Evolutionary conservation across 2,329 filamentous ascomycete species (phyloP).

Genomic region (Pestalotiopsis sp.): DNA sequence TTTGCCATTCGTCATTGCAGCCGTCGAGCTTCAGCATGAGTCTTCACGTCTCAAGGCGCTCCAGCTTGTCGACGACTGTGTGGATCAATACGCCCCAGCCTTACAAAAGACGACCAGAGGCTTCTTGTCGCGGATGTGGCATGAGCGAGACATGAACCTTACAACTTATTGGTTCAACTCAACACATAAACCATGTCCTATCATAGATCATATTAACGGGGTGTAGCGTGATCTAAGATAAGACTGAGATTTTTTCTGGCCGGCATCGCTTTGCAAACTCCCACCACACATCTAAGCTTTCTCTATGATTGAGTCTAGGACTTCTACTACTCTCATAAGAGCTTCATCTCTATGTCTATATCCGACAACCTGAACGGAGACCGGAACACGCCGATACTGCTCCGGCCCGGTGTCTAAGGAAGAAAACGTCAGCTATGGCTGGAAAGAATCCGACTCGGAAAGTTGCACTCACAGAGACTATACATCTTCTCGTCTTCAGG

Average conservation of each 20-base stretch:
- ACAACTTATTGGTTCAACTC: slow-evolving; percentile 28
- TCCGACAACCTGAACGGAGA: slow-evolving; percentile 34
- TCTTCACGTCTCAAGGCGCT: slow-evolving; percentile 21
- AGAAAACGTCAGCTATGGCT: slow-evolving; percentile 15
- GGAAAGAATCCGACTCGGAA: neutral
- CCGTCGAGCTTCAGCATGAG: slow-evolving; percentile 24
- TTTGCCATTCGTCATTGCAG: slow-evolving; percentile 30
- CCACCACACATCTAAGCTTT: neutral
- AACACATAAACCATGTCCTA: slow-evolving; percentile 26
- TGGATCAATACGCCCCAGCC: slow-evolving; percentile 26
- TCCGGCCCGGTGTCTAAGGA: slow-evolving; percentile 32
- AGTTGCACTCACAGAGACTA: slow-evolving; percentile 25
- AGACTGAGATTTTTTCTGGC: neutral
- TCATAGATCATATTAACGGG: slow-evolving; percentile 20
- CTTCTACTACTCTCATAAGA: slow-evolving; percentile 24
- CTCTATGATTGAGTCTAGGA: slow-evolving; percentile 30
- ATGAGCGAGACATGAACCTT: slow-evolving; percentile 26
- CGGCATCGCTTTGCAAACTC: neutral
- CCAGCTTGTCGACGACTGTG: slow-evolving; percentile 22
- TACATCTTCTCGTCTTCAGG: slow-evolving; percentile 24
- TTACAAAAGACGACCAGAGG: slow-evolving; percentile 25
- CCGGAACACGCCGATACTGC: slow-evolving; percentile 28
- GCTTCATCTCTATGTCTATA: slow-evolving; percentile 32
- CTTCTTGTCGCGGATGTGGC: slow-evolving; percentile 29
- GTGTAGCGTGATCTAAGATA: neutral